These are phyloP conservation scores for Furcasterigmium sp. DNA, from an alignment of 2,329 filamentous ascomycete genomes.

Conservation along the genomic window DNA sequence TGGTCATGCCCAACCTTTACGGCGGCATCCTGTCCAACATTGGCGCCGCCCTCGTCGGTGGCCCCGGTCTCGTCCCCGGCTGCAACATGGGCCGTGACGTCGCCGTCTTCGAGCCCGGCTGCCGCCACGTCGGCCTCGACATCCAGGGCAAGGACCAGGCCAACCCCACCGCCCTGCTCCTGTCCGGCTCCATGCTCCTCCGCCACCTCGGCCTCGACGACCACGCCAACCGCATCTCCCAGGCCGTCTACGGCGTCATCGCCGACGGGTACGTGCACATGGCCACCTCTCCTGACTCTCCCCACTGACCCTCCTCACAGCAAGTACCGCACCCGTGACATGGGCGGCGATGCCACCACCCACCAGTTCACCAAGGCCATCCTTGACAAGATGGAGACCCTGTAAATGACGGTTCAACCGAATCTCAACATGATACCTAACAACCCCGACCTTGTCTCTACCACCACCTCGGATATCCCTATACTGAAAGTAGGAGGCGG, in stretches of 20 bases:
- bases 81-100: slow-evolving; percentile 99
- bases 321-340: slow-evolving; percentile 85
- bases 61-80: slow-evolving; percentile 92
- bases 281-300: neutral
- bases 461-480: slow-evolving; percentile 3
- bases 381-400: slow-evolving; percentile 87
- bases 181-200: slow-evolving; percentile 95
- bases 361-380: slow-evolving; percentile 94
- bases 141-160: slow-evolving; percentile 99
- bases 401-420: slow-evolving; percentile 37
- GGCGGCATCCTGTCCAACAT: slow-evolving; percentile 99
- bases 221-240: slow-evolving; percentile 96
- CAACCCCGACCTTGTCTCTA: slow-evolving; percentile 1
- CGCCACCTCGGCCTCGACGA: slow-evolving; percentile 96
- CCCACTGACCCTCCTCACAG: slow-evolving; percentile 48
- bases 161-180: slow-evolving; percentile 92
- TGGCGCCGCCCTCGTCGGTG: slow-evolving; percentile 92
- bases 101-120: slow-evolving; percentile 97
- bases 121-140: slow-evolving; percentile 97
- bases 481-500: slow-evolving; percentile 6
- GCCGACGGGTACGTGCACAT: slow-evolving; percentile 71
- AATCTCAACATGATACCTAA: slow-evolving; percentile 3
- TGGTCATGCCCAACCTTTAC: slow-evolving; percentile 99
- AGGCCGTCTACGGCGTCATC: slow-evolving; percentile 73
- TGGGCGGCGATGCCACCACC: slow-evolving; percentile 87